Evolutionary conservation across 2,329 filamentous ascomycete genomes (phyloP).

Genomic region (Sporothrix brasiliensis): DNA sequence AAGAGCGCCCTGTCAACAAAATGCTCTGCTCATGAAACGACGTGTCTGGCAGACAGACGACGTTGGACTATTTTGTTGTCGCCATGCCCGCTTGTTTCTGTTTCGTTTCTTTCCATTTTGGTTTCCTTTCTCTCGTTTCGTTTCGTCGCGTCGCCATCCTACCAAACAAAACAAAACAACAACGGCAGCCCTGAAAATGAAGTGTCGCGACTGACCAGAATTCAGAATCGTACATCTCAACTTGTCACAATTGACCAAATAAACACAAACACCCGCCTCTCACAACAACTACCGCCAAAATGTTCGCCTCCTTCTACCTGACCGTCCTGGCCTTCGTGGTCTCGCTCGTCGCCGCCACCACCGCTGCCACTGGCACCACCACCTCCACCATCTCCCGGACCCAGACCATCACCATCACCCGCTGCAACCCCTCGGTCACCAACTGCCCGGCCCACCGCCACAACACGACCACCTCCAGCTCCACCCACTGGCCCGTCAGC

Average conservation of each 20-base stretch:
- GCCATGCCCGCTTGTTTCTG: not conserved
- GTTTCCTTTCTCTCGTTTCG: not conserved
- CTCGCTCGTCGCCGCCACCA: constrained; percentile 43
- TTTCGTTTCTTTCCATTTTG: not conserved
- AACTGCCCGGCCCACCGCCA: constrained; percentile 49
- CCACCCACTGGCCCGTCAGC: constrained; percentile 34
- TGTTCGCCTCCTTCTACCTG: constrained; percentile 34
- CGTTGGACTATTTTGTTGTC: not conserved
- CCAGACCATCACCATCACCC: constrained; percentile 52
- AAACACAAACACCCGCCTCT: not conserved
- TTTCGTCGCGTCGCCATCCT: constrained; percentile 13
- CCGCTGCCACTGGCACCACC: constrained; percentile 43
- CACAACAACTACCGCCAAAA: constrained; percentile 27
- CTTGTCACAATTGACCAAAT: constrained; percentile 2
- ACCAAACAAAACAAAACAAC: not conserved
- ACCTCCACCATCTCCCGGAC: constrained; percentile 54
- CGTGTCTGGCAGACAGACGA: not conserved
- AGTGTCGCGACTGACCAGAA: constrained; percentile 8
- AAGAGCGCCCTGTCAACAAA: constrained; percentile 1
- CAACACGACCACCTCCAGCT: constrained; percentile 39
- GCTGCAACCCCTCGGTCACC: constrained; percentile 50
- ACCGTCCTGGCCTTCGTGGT: constrained; percentile 44
- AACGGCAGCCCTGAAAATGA: not conserved
- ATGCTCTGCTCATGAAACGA: not conserved
- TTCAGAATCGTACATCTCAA: constrained; percentile 1